These are phyloP conservation scores for Astrothelium subdiscretum DNA, from an alignment of 495 filamentous ascomycete species.

Conservation along the genomic window DNA sequence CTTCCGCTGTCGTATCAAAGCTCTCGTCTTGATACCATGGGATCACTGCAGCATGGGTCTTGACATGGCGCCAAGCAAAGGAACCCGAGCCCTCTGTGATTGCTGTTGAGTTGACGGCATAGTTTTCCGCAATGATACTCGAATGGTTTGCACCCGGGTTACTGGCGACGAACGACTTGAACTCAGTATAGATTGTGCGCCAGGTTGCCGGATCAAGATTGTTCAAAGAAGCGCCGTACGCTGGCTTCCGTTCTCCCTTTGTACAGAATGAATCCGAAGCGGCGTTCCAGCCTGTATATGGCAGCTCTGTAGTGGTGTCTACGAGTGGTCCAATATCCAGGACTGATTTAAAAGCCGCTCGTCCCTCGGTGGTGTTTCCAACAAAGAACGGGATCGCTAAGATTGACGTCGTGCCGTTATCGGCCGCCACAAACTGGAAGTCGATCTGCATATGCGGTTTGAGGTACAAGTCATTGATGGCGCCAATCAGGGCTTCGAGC, in stretches of 20 bases:
- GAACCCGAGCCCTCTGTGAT: conserved; percentile 3
- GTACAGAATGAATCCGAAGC: conserved; percentile 22
- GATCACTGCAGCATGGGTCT: conserved; percentile 21
- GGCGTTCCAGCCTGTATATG: conserved; percentile 24
- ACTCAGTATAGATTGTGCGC: conserved; percentile 5
- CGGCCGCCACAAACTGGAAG: not conserved
- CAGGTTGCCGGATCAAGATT: conserved; percentile 13
- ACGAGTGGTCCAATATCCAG: conserved; percentile 19
- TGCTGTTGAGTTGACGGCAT: not conserved
- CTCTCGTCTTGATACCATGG: conserved; percentile 22
- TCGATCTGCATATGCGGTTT: conserved; percentile 8
- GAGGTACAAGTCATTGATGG: conserved; percentile 7
- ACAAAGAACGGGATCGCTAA: not conserved
- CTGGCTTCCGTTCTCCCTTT: conserved; percentile 24
- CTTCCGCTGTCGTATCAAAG: conserved; percentile 17
- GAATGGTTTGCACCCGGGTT: not conserved
- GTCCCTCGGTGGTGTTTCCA: not conserved
- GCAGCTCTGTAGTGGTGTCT: conserved; percentile 16
- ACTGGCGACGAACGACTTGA: conserved; percentile 1
- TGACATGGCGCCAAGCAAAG: conserved; percentile 14
- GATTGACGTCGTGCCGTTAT: not conserved
- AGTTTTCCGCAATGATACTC: conserved; percentile 6
- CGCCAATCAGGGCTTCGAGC: not conserved
- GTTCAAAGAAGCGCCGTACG: conserved; percentile 18
- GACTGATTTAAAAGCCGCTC: conserved; percentile 20